Evolutionary conservation across 2,329 filamentous ascomycete species (phyloP), one percentile per base, ranked within the genome.

Genomic region (Endoconidiophora laricicola): DNA sequence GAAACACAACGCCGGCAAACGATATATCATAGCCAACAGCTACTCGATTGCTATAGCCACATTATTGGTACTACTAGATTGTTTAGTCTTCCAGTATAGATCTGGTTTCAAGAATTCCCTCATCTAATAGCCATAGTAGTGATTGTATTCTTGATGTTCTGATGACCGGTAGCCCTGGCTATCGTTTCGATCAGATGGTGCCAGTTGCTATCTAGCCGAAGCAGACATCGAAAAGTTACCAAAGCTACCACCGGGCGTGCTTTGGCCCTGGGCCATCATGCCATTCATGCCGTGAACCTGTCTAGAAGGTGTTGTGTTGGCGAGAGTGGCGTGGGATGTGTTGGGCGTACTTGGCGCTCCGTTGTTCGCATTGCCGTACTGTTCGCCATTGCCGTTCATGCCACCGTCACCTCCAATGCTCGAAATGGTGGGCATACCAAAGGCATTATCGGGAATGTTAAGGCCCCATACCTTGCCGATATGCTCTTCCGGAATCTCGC

Each of bases 381-480:
- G 57, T 52, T 56, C 48, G 52, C 64, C 55, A 54, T 60, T 57
- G 56, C 59, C 57, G 56, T 70, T 33, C 49, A 55, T 55, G 50
- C 57, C 54, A 44, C 54, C 53, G 29, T 64, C 55, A 20, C 72
- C 59, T 65, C 75, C 69, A 14, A 47, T 20, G 14, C 38, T 38
- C 14, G 48, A 43, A 38, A 53, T 47, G 3, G 44, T 50, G 6
- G 52, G 52, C 33, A 44, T 45, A 12, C 48, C 44, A 39, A 44
- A 53, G 9, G 50, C 45, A 37, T 50, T 49, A 63, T 82, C 78
- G 57, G 83, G 73, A 66, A 78, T 82, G 48, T 87, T 88, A 7
- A 96, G 70, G 9, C 90, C 90, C 84, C 90, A 96, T 58, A 95
- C 87, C 65, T 93, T 90, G 53, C 88, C 87, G 4, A 84, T 69